Evolutionary conservation across 768 basidiomycete genomes (phyloP).

Genomic region (Cystoderma amianthinum): DNA sequence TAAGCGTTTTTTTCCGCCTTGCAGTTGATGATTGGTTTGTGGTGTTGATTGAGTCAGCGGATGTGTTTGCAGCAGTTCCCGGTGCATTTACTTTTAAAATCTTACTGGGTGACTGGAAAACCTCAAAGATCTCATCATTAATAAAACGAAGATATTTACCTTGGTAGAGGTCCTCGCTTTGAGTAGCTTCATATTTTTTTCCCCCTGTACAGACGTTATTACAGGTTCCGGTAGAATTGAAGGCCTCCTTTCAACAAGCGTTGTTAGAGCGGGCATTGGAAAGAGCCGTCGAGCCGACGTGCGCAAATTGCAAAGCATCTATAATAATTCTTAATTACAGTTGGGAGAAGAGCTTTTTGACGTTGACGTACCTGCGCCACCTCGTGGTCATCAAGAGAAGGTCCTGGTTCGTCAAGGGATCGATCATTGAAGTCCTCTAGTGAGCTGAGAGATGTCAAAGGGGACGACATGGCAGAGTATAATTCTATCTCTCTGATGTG

Average conservation of each 20-base stretch:
- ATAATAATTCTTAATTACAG: neutral
- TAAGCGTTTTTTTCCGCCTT: conserved; percentile 28
- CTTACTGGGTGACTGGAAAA: neutral
- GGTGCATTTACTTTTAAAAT: neutral
- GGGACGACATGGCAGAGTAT: conserved; percentile 57
- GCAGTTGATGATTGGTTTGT: conserved; percentile 26
- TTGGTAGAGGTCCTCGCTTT: neutral
- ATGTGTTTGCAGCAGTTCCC: conserved; percentile 1
- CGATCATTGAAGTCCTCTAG: conserved; percentile 53
- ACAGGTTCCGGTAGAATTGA: too few relatives aligned
- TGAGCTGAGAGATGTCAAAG: conserved; percentile 68
- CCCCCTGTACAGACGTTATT: too few relatives aligned
- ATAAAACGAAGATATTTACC: too few relatives aligned
- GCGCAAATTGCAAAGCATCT: conserved; percentile 5
- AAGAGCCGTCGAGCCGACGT: neutral
- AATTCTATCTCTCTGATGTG: conserved; percentile 26
- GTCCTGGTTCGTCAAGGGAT: conserved; percentile 15
- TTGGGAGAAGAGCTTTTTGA: neutral
- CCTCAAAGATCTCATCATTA: neutral
- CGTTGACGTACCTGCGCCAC: conserved; percentile 47
- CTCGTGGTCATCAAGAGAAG: conserved; percentile 25
- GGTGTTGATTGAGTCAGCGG: conserved; percentile 15
- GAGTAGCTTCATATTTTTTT: neutral
- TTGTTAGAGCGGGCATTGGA: neutral
- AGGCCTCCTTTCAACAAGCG: neutral